These are phyloP conservation scores for Dimocarpus longan DNA, from an alignment of 345 rosid genomes.

Conservation along the genomic window DNA sequence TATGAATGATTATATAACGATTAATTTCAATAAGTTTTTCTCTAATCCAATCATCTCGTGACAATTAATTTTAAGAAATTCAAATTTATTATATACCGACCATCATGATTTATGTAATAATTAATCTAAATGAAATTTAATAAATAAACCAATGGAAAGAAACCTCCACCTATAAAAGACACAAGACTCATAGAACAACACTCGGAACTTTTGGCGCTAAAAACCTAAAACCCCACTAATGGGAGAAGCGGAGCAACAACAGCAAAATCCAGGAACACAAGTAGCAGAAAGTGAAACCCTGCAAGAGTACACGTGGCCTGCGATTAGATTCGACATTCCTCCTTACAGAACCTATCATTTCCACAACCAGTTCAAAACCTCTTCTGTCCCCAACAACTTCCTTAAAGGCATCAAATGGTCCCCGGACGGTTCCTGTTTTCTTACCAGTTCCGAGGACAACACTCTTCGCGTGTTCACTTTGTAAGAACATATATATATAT, in stretches of 20 bases:
- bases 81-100: no score
- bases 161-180: neutral
- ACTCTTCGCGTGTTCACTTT: conserved; percentile 65
- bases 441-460: conserved; percentile 80
- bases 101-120: no score
- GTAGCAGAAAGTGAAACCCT: conserved; percentile 25
- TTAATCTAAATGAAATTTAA: no score
- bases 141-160: no score
- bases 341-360: conserved; percentile 73
- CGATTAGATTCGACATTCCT: conserved; percentile 60
- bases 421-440: conserved; percentile 90
- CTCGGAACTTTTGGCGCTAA: conserved; percentile 28
- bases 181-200: no score
- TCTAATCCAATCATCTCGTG: no score
- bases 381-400: conserved; percentile 77
- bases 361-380: conserved; percentile 59
- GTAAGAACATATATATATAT: conserved; percentile 39
- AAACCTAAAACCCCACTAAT: conserved; percentile 16
- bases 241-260: conserved; percentile 32
- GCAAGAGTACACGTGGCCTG: conserved; percentile 49
- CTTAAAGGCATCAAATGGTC: conserved; percentile 95
- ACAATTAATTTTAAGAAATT: no score
- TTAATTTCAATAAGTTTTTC: no score
- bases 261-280: neutral
- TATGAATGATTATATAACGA: no score